A percentile compares a stretch with the other conserved stretches of the same genome.
Evolutionary conservation across 495 filamentous ascomycete species (phyloP).

Genomic region (Viridothelium virens): DNA sequence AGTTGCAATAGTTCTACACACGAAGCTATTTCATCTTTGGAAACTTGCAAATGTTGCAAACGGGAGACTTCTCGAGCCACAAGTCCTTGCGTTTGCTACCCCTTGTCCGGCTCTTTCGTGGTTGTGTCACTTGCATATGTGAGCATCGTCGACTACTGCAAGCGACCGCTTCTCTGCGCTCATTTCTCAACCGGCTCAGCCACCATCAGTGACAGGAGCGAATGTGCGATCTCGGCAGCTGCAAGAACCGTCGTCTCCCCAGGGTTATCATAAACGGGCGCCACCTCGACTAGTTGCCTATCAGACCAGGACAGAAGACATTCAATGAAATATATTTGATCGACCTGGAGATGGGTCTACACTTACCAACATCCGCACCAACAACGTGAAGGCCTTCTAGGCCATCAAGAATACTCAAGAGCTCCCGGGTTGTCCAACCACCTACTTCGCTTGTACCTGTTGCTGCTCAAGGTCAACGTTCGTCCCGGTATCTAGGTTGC

Average conservation of each 20-base stretch:
- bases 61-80: too few species aligned
- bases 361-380: conserved; percentile 37
- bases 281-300: conserved; percentile 39
- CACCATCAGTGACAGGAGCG: conserved; percentile 39
- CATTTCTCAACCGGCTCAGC: conserved; percentile 21
- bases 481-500: background rate
- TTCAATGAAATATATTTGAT: background rate
- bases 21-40: too few species aligned
- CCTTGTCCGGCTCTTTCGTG: background rate
- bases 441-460: conserved; percentile 38
- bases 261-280: conserved; percentile 43
- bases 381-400: conserved; percentile 34
- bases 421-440: conserved; percentile 37
- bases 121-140: background rate
- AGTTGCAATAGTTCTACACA: too few species aligned
- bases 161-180: background rate
- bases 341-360: background rate
- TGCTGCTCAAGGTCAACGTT: conserved; percentile 18
- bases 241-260: conserved; percentile 45
- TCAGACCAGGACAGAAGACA: background rate
- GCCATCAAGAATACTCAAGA: conserved; percentile 37
- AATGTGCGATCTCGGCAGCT: conserved; percentile 41
- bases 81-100: too few species aligned
- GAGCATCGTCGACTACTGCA: background rate
- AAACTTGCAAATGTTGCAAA: too few species aligned